Conservation (phyloP, 352 stramenopile species). For the Elongisporangium undulatum region DNA sequence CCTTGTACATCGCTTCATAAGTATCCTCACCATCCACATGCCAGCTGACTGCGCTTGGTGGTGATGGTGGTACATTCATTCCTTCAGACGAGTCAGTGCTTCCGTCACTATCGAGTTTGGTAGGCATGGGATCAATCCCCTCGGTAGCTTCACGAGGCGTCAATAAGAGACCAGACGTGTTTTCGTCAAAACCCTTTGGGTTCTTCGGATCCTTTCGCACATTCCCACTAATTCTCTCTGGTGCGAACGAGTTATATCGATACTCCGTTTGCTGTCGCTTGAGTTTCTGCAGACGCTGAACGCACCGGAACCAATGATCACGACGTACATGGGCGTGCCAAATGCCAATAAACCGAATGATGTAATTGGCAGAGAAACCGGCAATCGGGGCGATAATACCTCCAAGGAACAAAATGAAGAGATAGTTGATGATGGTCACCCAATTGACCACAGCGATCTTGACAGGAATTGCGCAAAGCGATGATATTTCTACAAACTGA, state of each 20-base stretch:
- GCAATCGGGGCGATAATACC: slow-evolving; percentile 62
- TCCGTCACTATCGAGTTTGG: slow-evolving; percentile 35
- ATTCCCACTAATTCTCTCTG: slow-evolving; percentile 36
- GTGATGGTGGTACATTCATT: slow-evolving; percentile 15
- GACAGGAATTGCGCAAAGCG: slow-evolving; percentile 63
- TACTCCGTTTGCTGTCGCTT: slow-evolving; percentile 70
- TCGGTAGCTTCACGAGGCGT: background rate
- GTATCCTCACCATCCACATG: slow-evolving; percentile 86
- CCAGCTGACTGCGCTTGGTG: slow-evolving; percentile 70
- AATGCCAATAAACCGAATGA: slow-evolving; percentile 73
- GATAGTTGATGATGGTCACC: slow-evolving; percentile 54
- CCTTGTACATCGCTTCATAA: slow-evolving; percentile 82
- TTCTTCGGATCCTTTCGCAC: background rate
- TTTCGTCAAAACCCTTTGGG: background rate
- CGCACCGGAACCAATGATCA: slow-evolving; percentile 80
- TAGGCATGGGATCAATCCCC: slow-evolving; percentile 4
- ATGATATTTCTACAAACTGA: slow-evolving; percentile 37
- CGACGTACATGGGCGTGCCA: slow-evolving; percentile 82
- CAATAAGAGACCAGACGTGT: background rate
- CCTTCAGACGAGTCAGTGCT: slow-evolving; percentile 46
- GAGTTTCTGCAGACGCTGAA: slow-evolving; percentile 67
- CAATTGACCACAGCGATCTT: slow-evolving; percentile 51
- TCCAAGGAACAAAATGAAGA: slow-evolving; percentile 66
- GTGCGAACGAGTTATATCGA: slow-evolving; percentile 78
- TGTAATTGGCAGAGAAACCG: slow-evolving; percentile 70